Percentiles rank a stretch among this genome's conserved stretches.
Conservation (phyloP, 1,139 yeast species). For the Geotrichum klebahnii region DNA sequence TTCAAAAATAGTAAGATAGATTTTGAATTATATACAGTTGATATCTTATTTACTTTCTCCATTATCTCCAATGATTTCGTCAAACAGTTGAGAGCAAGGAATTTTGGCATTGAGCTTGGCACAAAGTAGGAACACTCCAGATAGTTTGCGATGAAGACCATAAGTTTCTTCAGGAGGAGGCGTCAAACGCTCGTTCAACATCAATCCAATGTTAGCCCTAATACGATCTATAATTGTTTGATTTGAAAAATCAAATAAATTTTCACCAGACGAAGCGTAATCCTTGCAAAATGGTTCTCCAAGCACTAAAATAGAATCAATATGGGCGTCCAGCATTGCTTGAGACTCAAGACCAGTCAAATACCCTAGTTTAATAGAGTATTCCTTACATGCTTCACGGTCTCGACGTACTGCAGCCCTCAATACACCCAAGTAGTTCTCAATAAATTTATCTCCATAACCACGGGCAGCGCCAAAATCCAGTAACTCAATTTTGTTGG, state of each 20-base stretch:
- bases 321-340: constrained; percentile 86
- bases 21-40: not conserved
- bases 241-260: constrained; percentile 64
- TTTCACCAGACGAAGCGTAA: constrained; percentile 46
- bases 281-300: constrained; percentile 83
- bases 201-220: constrained; percentile 73
- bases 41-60: not conserved
- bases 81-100: constrained; percentile 74
- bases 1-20: not conserved
- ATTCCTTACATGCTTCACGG: constrained; percentile 57
- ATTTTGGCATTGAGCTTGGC: constrained; percentile 80
- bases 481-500: constrained; percentile 69
- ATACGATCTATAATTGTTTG: constrained; percentile 95
- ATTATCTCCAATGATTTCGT: constrained; percentile 57
- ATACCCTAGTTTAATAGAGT: constrained; percentile 75
- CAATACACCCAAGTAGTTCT: constrained; percentile 64
- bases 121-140: constrained; percentile 90
- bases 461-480: constrained; percentile 96
- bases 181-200: constrained; percentile 85
- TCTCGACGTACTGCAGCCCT: constrained; percentile 75
- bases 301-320: constrained; percentile 81
- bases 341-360: constrained; percentile 85
- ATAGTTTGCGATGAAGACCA: constrained; percentile 86
- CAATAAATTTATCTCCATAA: constrained; percentile 62
- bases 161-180: constrained; percentile 99